Base-by-base conservation (phyloP, 2,329 filamentous ascomycete species). In the Colletotrichum eremochloae region DNA sequence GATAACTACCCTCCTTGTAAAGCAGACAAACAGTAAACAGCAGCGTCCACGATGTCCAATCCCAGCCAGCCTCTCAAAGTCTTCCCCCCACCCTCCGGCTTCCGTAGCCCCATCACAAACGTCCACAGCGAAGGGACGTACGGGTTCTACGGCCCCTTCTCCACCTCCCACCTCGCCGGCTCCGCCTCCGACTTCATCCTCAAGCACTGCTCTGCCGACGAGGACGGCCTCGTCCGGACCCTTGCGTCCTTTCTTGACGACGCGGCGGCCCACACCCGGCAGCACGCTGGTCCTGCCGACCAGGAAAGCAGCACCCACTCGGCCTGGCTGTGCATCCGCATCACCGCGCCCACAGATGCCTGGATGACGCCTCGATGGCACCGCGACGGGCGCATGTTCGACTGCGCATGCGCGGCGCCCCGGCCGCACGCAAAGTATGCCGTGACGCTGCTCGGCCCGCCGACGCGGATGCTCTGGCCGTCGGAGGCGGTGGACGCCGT, bases 371-470 rank as follows among this genome's bases (percentile, higher is more conserved):
- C 71, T 29, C 63, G 71, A 20, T 74, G 71, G 71, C 71, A 74
- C 58, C 57, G 36, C 24, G 71, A 74, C 36, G 71, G 68, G 5
- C 50, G 63, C 38, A 74, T 74, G 68, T 71, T 72, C 44, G 18
- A n/a, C 3, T 74, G 71, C 40, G 24, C 24, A 18, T 74, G 68
- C 53, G 57, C 60, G 7, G 6, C 18, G n/a, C 38, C 53, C 3
- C 15, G 29, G 18, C 67, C 67, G 24, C 71, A 73, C 18, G 68
- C 71, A 29, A 73, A 73, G 44, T 73, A 73, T 20, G 71, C 71
- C 42, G 33, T 73, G 29, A 67, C 68, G 31, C 56, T 73, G 9
- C 62, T 73, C n/a, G 71, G 71, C 12, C 67, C 71, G 20, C 36
- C 71, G 5, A 73, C 67, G 18, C 57, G 67, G 29, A 24, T 71